Percentiles rank a stretch among this genome's conserved stretches.
Evolutionary conservation across 1,284 basidiomycete genomes (phyloP).

Genomic region (Irpex sp.): DNA sequence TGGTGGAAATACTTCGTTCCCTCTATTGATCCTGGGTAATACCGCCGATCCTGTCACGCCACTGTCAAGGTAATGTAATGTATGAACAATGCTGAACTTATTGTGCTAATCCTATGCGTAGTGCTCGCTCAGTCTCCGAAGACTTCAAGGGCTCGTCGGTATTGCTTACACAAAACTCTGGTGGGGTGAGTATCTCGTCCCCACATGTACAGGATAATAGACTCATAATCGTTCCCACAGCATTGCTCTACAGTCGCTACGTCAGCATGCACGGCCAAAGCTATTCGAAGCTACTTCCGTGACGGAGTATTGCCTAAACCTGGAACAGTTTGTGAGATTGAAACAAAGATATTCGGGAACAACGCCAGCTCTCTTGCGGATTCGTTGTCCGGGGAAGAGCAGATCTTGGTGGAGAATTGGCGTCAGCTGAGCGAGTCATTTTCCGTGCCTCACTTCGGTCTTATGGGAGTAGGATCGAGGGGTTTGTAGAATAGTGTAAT

Average conservation of each 20-base stretch:
- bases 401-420: background rate
- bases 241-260: background rate
- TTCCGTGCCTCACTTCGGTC: background rate
- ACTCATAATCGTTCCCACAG: background rate
- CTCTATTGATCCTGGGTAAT: constrained; percentile 16
- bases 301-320: constrained; percentile 6
- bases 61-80: constrained; percentile 3
- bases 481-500: background rate
- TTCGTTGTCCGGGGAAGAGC: background rate
- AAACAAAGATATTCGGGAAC: constrained; percentile 3
- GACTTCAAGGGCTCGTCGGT: constrained; percentile 16
- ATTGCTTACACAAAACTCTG: constrained; percentile 19
- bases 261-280: constrained; percentile 9
- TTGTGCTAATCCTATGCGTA: background rate
- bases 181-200: constrained; percentile 9
- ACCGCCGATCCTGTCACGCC: constrained; percentile 15
- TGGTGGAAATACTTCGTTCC: constrained; percentile 14
- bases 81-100: background rate
- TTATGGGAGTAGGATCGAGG: background rate
- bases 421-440: background rate
- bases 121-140: constrained; percentile 18
- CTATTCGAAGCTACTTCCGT: constrained; percentile 9
- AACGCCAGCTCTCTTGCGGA: background rate
- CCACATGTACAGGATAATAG: no score
- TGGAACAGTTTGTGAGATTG: constrained; percentile 9